Evolutionary conservation across 139 green algal genomes (phyloP), one percentile per base, ranked within the genome.

Genomic region (Penium margaritaceum): DNA sequence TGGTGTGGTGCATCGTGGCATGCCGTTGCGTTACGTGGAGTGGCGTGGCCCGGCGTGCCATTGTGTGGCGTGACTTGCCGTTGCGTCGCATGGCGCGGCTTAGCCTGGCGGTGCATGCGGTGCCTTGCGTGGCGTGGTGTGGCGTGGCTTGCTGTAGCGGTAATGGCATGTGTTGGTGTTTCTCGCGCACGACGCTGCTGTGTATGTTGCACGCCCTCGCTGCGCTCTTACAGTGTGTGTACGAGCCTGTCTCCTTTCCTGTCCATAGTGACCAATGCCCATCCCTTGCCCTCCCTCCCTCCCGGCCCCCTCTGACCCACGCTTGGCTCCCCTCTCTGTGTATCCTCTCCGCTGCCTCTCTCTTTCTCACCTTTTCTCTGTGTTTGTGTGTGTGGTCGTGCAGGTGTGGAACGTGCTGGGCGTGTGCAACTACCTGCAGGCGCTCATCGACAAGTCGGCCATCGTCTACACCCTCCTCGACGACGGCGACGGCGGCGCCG

Each of bases 371-470:
- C 38, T 53, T 53, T 21, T 69, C 66, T 74, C 66, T 46, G 9
- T 69, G 9, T 51, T 69, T 51, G 5, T 72, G 64, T 60, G 29
- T 60, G 32, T n/a, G n/a, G n/a, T 60, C 51, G 7, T 4, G 6
- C 67, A 90, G 77, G 82, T 90, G 30, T 96, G 91, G 91, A 87
- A 89, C 80, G 80, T 88, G 19, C 43, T 88, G 12, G 84, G 86
- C 54, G 90, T 96, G 63, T 74, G 94, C 37, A 91, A 92, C 80
- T 90, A 90, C 61, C 84, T 97, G 51, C 85, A 95, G 17, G 89
- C 89, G 7, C 84, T 97, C 46, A 84, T 92, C 0, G 89, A 94
- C 84, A 93, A 93, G 80, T 90, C 81, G 7, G 83, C 82, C 54
- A 89, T 96, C 41, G 74, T 89, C 1, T 67, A 60, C 1, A 86